A percentile compares a stretch with the other conserved stretches of the same genome.
Conservation (phyloP, 2,329 filamentous ascomycete genomes). For the Reticulascus tulasneorum region DNA sequence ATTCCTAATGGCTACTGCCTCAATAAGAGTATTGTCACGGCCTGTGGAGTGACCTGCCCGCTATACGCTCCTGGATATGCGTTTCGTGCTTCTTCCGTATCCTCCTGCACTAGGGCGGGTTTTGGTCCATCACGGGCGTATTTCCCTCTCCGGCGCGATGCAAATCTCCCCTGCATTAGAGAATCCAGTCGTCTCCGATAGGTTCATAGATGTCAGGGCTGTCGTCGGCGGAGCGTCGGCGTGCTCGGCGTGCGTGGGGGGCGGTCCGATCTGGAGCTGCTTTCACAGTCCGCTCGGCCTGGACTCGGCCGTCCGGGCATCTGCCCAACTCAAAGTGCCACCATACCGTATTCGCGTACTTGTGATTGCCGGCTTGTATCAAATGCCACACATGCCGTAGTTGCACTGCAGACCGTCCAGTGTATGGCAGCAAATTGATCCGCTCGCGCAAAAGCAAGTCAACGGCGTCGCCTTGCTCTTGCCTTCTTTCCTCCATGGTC, state of each 20-base stretch:
- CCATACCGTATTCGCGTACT: neutral
- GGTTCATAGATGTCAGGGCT: neutral
- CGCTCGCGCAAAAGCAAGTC: constrained; percentile 24
- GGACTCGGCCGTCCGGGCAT: neutral
- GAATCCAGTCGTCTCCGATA: neutral
- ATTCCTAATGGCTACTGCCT: too few relatives aligned
- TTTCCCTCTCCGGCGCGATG: neutral
- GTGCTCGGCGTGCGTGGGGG: neutral
- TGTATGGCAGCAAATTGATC: constrained; percentile 22
- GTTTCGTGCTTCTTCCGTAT: too few relatives aligned
- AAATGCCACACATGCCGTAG: constrained; percentile 24
- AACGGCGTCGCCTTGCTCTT: constrained; percentile 1
- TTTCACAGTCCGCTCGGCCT: neutral
- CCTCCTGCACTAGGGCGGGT: too few relatives aligned
- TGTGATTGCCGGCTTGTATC: constrained; percentile 3
- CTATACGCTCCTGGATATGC: too few relatives aligned
- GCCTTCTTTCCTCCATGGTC: neutral
- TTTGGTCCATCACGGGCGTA: too few relatives aligned
- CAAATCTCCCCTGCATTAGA: neutral
- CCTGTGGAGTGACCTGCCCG: too few relatives aligned
- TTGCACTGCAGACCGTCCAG: constrained; percentile 19
- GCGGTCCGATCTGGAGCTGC: neutral
- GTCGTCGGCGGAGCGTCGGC: too few relatives aligned
- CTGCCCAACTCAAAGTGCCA: too few relatives aligned
- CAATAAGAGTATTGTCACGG: too few relatives aligned